Evolutionary conservation across 345 rosid species (phyloP).

Genomic region (Salix brachista): DNA sequence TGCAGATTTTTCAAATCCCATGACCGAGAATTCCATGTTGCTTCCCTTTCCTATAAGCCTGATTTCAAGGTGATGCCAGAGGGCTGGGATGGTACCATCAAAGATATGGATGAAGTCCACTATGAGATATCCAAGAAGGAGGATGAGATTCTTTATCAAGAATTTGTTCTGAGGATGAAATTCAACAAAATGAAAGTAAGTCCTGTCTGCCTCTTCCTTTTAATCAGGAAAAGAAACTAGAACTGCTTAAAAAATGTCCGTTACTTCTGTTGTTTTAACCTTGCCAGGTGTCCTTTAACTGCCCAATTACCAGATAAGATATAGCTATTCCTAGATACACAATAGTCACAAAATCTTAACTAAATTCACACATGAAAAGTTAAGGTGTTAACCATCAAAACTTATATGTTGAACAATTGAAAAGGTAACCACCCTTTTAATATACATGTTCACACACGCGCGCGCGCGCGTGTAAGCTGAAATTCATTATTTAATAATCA

Average conservation of each 20-base stretch:
- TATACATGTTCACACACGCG: too few relatives aligned
- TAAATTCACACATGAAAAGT: neutral
- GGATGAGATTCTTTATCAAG: constrained; percentile 85
- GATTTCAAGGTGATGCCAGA: constrained; percentile 98
- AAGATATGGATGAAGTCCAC: constrained; percentile 87
- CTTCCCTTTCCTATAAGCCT: constrained; percentile 86
- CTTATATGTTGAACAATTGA: too few relatives aligned
- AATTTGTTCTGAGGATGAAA: constrained; percentile 72
- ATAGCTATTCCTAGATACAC: neutral
- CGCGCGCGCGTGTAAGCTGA: too few relatives aligned
- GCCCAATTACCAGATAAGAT: neutral
- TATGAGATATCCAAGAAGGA: constrained; percentile 98
- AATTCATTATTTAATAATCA: too few relatives aligned
- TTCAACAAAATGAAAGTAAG: constrained; percentile 91
- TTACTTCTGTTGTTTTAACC: neutral
- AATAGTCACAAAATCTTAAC: neutral
- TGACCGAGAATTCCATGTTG: constrained; percentile 94
- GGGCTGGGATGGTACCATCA: constrained; percentile 95
- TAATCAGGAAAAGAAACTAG: neutral
- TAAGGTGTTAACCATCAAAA: neutral
- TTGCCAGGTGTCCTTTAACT: neutral
- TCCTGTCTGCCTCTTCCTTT: neutral
- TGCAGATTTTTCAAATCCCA: constrained; percentile 77
- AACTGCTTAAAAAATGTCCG: neutral
- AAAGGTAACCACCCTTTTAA: too few relatives aligned